Evolutionary conservation across 2,329 filamentous ascomycete species (phyloP).

Genomic region (Thielaviopsis populi): DNA sequence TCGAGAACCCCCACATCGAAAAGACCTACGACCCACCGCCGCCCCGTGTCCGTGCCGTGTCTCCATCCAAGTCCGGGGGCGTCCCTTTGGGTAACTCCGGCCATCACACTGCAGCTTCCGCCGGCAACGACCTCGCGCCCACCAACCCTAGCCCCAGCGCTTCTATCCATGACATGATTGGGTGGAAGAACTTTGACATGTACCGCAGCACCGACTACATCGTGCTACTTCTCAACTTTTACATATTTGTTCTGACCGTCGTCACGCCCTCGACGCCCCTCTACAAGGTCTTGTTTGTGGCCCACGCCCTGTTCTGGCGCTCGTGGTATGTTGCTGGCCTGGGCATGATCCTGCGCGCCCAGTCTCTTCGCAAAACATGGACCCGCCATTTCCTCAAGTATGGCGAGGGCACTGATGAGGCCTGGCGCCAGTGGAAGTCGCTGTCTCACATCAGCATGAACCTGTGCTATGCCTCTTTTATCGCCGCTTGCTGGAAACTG

Average conservation of each 20-base stretch:
- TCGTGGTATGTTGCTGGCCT: conserved; percentile 86
- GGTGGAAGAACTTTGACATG: conserved; percentile 69
- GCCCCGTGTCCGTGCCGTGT: conserved; percentile 43
- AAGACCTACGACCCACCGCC: conserved; percentile 90
- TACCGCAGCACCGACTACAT: conserved; percentile 77
- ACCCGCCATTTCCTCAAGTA: conserved; percentile 96
- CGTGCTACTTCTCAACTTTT: conserved; percentile 59
- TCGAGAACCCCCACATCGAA: conserved; percentile 96
- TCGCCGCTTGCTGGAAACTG: conserved; percentile 91
- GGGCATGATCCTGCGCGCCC: conserved; percentile 66
- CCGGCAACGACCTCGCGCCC: conserved; percentile 21
- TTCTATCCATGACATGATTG: conserved; percentile 69
- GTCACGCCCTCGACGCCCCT: conserved; percentile 61
- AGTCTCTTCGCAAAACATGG: conserved; percentile 87
- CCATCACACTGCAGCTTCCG: conserved; percentile 18
- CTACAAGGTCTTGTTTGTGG: conserved; percentile 65
- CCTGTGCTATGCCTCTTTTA: conserved; percentile 77
- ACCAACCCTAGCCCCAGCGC: conserved; percentile 34
- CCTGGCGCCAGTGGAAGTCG: conserved; percentile 96
- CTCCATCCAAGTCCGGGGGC: conserved; percentile 20
- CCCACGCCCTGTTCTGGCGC: conserved; percentile 69
- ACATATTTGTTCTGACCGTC: conserved; percentile 58
- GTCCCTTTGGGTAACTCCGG: conserved; percentile 14
- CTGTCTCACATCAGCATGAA: conserved; percentile 86
- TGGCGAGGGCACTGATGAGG: conserved; percentile 77